Evolutionary conservation across 495 filamentous ascomycete species (phyloP).

Genomic region (Neurospora sp.): DNA sequence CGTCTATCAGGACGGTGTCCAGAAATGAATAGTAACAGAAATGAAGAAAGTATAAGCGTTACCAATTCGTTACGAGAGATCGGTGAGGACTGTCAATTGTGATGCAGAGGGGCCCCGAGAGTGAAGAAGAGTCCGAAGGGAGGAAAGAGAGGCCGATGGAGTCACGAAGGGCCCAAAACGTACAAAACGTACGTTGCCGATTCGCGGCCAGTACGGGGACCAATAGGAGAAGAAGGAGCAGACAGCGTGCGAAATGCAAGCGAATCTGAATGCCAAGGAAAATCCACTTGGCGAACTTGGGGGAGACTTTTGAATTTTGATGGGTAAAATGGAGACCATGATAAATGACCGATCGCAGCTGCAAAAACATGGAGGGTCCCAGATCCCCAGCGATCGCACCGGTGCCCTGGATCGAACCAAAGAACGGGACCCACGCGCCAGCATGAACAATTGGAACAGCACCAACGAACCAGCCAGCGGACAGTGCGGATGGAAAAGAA

Average conservation of each 20-base stretch:
- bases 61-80: neutral
- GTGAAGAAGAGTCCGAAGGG: neutral
- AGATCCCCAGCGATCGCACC: neutral
- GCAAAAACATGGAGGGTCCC: neutral
- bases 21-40: neutral
- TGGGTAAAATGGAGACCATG: neutral
- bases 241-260: neutral
- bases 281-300: neutral
- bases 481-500: neutral
- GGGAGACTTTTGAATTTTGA: neutral
- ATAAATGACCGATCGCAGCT: neutral
- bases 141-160: neutral
- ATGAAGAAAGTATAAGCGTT: neutral
- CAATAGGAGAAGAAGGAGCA: neutral
- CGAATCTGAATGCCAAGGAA: slow-evolving; percentile 2
- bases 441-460: neutral
- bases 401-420: slow-evolving; percentile 5
- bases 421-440: slow-evolving; percentile 3
- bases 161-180: neutral
- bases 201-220: neutral
- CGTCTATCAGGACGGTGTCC: neutral
- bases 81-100: neutral
- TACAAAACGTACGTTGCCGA: neutral
- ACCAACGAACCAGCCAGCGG: neutral
- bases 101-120: neutral